Percentiles rank a stretch among this genome's conserved stretches.
Conservation (phyloP, 192 early-diverging fungal species). For the Coemansia asiatica region DNA sequence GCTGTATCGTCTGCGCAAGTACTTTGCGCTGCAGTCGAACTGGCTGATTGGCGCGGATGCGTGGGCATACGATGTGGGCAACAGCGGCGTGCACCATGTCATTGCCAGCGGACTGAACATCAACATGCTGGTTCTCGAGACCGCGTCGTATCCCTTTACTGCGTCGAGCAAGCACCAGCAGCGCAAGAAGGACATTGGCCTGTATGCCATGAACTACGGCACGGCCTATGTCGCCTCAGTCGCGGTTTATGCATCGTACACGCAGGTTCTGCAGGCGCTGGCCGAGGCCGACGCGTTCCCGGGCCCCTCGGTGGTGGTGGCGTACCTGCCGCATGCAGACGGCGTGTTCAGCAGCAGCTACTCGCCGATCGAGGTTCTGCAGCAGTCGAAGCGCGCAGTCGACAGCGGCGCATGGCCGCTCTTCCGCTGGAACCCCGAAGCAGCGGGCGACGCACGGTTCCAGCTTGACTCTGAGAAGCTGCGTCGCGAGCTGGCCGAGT, state of each 20-base stretch:
- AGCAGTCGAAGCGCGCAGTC: slow-evolving; percentile 87
- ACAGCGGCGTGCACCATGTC: slow-evolving; percentile 88
- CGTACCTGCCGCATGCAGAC: slow-evolving; percentile 73
- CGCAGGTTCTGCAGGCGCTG: slow-evolving; percentile 84
- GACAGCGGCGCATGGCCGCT: slow-evolving; percentile 91
- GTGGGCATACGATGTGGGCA: slow-evolving; percentile 85
- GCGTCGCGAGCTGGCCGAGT: slow-evolving; percentile 68
- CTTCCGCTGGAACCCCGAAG: slow-evolving; percentile 89
- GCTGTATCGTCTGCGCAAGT: slow-evolving; percentile 14
- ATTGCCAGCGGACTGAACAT: slow-evolving; percentile 80
- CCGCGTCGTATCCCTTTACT: slow-evolving; percentile 68
- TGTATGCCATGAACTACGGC: slow-evolving; percentile 95
- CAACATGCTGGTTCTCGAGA: slow-evolving; percentile 91
- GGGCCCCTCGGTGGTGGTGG: slow-evolving; percentile 87
- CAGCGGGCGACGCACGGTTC: slow-evolving; percentile 54
- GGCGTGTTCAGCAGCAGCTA: slow-evolving; percentile 51
- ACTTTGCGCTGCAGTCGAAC: slow-evolving; percentile 65
- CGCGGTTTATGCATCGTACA: slow-evolving; percentile 81
- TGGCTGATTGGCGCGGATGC: slow-evolving; percentile 90
- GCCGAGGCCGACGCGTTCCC: slow-evolving; percentile 86
- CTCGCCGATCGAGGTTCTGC: slow-evolving; percentile 72
- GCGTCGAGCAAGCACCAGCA: slow-evolving; percentile 58
- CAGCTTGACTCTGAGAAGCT: slow-evolving; percentile 74
- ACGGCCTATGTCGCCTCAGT: slow-evolving; percentile 89
- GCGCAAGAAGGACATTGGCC: slow-evolving; percentile 90